A percentile compares a stretch with the other conserved stretches of the same genome.
phyloP scores from a whole-genome alignment of 768 basidiomycete genomes.

The Tulasnella sp. region DNA sequence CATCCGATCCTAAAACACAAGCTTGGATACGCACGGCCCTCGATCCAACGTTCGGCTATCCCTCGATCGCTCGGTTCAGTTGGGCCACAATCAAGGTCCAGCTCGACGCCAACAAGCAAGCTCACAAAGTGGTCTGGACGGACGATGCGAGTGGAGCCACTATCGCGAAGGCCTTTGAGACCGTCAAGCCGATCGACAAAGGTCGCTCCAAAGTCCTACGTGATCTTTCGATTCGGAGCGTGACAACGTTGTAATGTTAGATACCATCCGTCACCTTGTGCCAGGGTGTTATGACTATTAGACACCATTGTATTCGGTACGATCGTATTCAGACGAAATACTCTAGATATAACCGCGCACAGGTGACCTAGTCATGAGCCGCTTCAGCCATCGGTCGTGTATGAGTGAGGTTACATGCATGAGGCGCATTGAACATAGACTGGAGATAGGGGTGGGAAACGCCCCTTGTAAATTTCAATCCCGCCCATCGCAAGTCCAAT shows the following conservation, averaged over 20 bases:
- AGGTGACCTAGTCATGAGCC: too few species aligned
- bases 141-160: constrained; percentile 65
- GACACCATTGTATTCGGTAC: too few species aligned
- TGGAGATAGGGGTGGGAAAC: too few species aligned
- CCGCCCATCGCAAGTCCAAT: too few species aligned
- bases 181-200: constrained; percentile 58
- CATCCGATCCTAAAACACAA: constrained; percentile 80
- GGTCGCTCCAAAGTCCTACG: constrained; percentile 58
- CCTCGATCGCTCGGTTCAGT: constrained; percentile 80
- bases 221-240: constrained; percentile 61
- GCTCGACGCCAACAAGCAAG: constrained; percentile 55
- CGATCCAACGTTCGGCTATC: constrained; percentile 87
- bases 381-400: too few species aligned
- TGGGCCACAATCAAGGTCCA: constrained; percentile 88
- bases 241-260: constrained; percentile 45
- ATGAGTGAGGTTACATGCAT: too few species aligned
- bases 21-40: constrained; percentile 67
- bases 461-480: too few species aligned
- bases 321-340: too few species aligned
- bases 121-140: constrained; percentile 70
- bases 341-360: too few species aligned
- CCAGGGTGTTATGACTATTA: too few species aligned
- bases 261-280: background rate
- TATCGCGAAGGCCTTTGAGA: constrained; percentile 63
- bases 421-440: too few species aligned